These are phyloP conservation scores for Neurospora sp. DNA, from an alignment of 495 filamentous ascomycete species.

Conservation along the genomic window DNA sequence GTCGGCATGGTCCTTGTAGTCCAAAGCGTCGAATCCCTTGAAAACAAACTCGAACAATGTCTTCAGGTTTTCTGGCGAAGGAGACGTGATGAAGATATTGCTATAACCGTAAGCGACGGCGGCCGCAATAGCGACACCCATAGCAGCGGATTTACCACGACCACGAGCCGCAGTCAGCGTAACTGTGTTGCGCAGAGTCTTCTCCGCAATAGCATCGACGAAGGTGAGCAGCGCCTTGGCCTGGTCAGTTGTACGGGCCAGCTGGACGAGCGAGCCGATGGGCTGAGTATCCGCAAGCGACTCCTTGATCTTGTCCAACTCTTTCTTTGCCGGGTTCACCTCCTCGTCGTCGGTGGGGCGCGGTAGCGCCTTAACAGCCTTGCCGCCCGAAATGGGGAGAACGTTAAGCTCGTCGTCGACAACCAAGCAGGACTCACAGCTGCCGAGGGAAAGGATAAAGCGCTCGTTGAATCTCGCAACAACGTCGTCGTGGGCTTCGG, in stretches of 20 bases:
- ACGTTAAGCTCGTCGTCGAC: conserved; percentile 98
- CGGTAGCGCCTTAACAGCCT: conserved; percentile 75
- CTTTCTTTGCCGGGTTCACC: conserved; percentile 56
- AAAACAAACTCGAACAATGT: conserved; percentile 98
- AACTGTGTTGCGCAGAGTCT: conserved; percentile 88
- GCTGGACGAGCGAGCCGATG: conserved; percentile 68
- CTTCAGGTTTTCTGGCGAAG: conserved; percentile 96
- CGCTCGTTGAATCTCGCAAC: conserved; percentile 95
- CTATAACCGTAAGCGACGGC: conserved; percentile 94
- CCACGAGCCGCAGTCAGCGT: conserved; percentile 90
- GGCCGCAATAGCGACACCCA: conserved; percentile 89
- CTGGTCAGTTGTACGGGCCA: conserved; percentile 89
- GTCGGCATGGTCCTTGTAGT: conserved; percentile 88
- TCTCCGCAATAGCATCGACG: conserved; percentile 92
- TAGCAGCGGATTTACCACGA: conserved; percentile 90
- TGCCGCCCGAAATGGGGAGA: conserved; percentile 91
- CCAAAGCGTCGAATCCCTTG: conserved; percentile 92
- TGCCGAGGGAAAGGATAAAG: conserved; percentile 89
- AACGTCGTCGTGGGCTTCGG: conserved; percentile 93
- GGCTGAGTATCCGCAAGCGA: conserved; percentile 75
- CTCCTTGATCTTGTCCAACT: conserved; percentile 81
- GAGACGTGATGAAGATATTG: conserved; percentile 99
- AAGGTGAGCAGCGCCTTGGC: conserved; percentile 92
- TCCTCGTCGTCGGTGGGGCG: conserved; percentile 59
- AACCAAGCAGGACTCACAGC: conserved; percentile 89